Base-by-base conservation (phyloP, 371 early-diverging fungal genomes). In the Rhizopus arrhizus region DNA sequence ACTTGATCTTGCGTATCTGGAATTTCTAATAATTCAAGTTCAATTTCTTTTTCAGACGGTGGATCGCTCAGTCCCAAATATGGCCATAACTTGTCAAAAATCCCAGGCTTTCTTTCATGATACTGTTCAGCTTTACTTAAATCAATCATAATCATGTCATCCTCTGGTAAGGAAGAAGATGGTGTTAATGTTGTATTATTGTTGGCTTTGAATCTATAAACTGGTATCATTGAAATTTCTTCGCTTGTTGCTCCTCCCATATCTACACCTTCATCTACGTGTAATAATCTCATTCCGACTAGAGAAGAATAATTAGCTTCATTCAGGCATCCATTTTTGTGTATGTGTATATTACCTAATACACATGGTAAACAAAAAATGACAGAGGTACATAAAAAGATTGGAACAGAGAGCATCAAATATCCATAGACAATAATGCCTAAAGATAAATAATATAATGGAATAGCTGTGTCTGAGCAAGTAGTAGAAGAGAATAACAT, bases 281-380 rank as follows among this genome's bases (percentile, higher is more conserved):
- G 84, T 46, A 89, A 62, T 45, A 86, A 56, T 32, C 85, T 72
- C 78, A 89, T 83, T 7, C 77, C 81, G 0, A 85, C 81, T 74
- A 62, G 22, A 22, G 22, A 22, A 2, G 40, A 15, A 51, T 5
- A 51, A 36, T 31, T 32, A 50, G 8, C 22, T 13, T 28, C 12
- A 8, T 52, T 12, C n/a, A 42, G n/a, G 3, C 10, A 3, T 22
- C 29, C 9, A 8, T 29, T 41, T 9, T 48, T 43, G 36, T 32
- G 29, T 58, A 35, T 47, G 4, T 13, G 10, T 22, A 15, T 13
- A 64, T 66, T 73, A 74, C 78, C 79, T 35, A 84, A 58, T 10
- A 89, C 79, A 66, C 85, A 80, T n/a, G 88, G 83, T 36, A 89
- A 56, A 69, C 85, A 89, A 42, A 87, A 73, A n/a, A 89, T 78